phyloP scores from a whole-genome alignment of 768 basidiomycete species.

The Phanerochaete carnosa region DNA sequence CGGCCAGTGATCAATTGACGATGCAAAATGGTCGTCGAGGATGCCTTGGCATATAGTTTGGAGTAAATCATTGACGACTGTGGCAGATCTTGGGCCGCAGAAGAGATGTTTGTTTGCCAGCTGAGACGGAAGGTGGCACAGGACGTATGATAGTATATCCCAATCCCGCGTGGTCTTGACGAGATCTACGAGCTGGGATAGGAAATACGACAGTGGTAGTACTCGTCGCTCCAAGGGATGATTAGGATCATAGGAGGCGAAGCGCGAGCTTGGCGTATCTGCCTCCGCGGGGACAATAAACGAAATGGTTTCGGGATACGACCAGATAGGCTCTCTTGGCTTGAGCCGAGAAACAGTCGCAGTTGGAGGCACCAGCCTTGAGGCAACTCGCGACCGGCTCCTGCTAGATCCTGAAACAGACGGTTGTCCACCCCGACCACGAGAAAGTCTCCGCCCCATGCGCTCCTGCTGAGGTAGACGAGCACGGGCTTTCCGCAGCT shows the following conservation, averaged over 20 bases:
- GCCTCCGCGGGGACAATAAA: conserved; percentile 48
- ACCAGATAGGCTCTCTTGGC: conserved; percentile 56
- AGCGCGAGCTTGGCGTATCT: conserved; percentile 64
- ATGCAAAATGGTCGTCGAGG: conserved; percentile 52
- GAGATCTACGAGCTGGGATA: conserved; percentile 58
- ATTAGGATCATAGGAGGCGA: conserved; percentile 60
- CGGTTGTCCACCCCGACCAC: conserved; percentile 45
- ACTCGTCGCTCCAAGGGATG: conserved; percentile 41
- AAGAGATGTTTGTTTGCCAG: conserved; percentile 95
- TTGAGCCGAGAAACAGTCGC: conserved; percentile 22
- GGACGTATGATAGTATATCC: conserved; percentile 90
- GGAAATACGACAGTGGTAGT: conserved; percentile 75
- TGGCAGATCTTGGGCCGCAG: conserved; percentile 81
- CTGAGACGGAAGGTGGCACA: conserved; percentile 89
- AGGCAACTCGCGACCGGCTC: conserved; percentile 57
- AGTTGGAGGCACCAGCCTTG: conserved; percentile 24
- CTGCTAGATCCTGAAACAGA: conserved; percentile 49
- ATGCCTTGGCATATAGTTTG: conserved; percentile 67
- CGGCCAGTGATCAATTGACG: conserved; percentile 58
- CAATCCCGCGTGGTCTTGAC: conserved; percentile 78
- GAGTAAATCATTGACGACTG: conserved; percentile 58
- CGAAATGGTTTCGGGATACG: conserved; percentile 59
- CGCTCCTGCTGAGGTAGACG: conserved; percentile 45
- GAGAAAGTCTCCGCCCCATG: conserved; percentile 47
- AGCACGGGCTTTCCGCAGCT: conserved; percentile 43